Base-by-base conservation (phyloP, 352 stramenopile species). In the Globisporangium polare region DNA sequence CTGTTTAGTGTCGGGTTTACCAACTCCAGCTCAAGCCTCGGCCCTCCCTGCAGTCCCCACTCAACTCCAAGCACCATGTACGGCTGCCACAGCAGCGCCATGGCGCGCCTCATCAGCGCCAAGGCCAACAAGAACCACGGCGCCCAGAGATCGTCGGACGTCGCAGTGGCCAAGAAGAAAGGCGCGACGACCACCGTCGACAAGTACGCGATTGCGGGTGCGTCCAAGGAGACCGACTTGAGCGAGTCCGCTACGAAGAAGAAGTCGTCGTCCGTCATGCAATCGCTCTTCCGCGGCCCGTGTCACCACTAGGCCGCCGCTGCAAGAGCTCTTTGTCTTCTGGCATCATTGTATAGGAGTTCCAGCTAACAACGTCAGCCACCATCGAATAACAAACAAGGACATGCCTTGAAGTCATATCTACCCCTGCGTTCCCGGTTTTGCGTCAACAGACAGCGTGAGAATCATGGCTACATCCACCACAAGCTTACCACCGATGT, bases 61-160 rank as follows among this genome's bases (percentile, higher is more conserved):
- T 20, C 41, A 22, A 46, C 0, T 18, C 22, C 22, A 15, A 52
- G 1, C 12, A 52, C 4, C 18, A 58, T 52, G 58, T 33, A 58
- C 52, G 46, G n/a, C 17, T 63, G 58, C 41, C 35, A 50, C 20
- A 63, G 58, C 39, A 63, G 47, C 35, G 58, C 15, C 6, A 58
- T 52, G 47, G 26, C 22, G 46, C 46, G 46, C 18, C 58, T 63
- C 49, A 35, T 58, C 24, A 33, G 24, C 49, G n/a, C 35, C 58
- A 63, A 58, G 47, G 7, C 22, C 1, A 54, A 39, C 1, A 54
- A 39, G 1, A 45, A n/a, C 51, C 42, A 64, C 22, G 46, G 9
- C 42, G 42, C 10, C 29, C 29, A 33, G 29, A 6, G 22, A 22
- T 27, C 18, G 26, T 46, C 7, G 27, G 31, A 54, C 17, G 41